A percentile compares a stretch with the other conserved stretches of the same genome.
These are phyloP conservation scores for Candida silvicultrix DNA, from an alignment of 805 yeast genomes.

Conservation along the genomic window DNA sequence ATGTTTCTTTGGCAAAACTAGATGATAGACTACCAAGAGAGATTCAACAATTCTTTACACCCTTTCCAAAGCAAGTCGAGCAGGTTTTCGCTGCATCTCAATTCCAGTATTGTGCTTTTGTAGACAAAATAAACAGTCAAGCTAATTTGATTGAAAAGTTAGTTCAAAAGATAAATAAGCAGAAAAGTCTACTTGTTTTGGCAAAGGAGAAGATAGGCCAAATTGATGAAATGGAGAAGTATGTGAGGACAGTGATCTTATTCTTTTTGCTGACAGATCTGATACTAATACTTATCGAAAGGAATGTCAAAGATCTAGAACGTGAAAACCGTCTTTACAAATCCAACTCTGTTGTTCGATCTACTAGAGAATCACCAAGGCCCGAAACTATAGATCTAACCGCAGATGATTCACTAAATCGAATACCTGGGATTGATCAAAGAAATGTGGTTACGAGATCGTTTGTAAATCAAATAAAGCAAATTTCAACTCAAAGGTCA, in stretches of 20 bases:
- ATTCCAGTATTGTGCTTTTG: slow-evolving; percentile 18
- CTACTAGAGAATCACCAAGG: not conserved
- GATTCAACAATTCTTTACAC: slow-evolving; percentile 16
- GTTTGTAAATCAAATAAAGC: slow-evolving; percentile 14
- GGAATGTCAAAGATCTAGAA: not conserved
- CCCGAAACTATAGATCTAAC: slow-evolving; percentile 20
- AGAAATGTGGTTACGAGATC: slow-evolving; percentile 10
- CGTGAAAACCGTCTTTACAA: not conserved
- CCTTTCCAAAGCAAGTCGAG: slow-evolving; percentile 18
- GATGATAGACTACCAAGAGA: slow-evolving; percentile 16
- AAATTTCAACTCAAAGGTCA: slow-evolving; percentile 11
- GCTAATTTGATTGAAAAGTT: slow-evolving; percentile 8
- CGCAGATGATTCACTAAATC: slow-evolving; percentile 10
- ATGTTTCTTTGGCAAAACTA: slow-evolving; percentile 12
- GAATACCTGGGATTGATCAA: slow-evolving; percentile 1
- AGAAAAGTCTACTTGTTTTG: slow-evolving; percentile 13
- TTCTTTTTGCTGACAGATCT: no score
- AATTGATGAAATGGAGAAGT: slow-evolving; percentile 9
- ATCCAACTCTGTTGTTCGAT: not conserved
- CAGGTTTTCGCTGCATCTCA: slow-evolving; percentile 18
- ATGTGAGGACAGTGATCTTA: no score
- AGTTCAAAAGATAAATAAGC: slow-evolving; percentile 14
- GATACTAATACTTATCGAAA: no score
- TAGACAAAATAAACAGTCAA: slow-evolving; percentile 15
- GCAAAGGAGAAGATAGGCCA: slow-evolving; percentile 19